Evolutionary conservation across 805 yeast genomes (phyloP), one percentile per base, ranked within the genome.

Genomic region (Helenozyma baotianmanensis): DNA sequence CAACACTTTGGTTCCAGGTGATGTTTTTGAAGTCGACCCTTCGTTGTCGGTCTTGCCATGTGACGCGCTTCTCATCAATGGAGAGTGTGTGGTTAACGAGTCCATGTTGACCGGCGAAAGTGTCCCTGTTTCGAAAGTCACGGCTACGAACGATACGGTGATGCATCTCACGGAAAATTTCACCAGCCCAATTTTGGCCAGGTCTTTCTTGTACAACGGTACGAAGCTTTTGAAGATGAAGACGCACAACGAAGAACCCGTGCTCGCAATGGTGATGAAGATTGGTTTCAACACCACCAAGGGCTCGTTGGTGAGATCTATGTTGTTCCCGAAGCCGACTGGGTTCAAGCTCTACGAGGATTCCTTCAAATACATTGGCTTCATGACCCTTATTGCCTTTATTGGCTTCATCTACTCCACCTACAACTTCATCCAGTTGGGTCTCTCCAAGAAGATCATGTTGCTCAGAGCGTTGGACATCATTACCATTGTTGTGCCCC

Each of bases 41-140:
- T 74, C 83, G 0, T 62, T 92, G 36, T 49, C 66, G 3, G 50
- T 72, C 1, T 70, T 90, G 29, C 98, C 99, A 0, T 88, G 96
- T 53, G 99, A 92, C 58, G 82, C 95, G 1, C 58, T 92, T 9
- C 65, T 92, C 30, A 61, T 90, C 13, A 76, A 88, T 21, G 98
- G 99, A 32, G 97, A 89, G 53, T 85, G 95, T 54, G 88, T 92
- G 34, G 83, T 92, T n/a, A 92, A 92, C 56, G 99, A 92, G 54
- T 84, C 97, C 5, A 92, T 92, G 96, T 70, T 92, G 14, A 92
- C 99, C 0, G 99, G 99, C 24, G 99, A 92, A 56, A 87, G 96
- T 32, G 97, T 92, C 1, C 98, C 99, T 0, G 96, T 92, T 2
- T 76, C 96, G 0, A 92, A 92, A 55, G 41, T 68, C 9, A 72